phyloP scores from a whole-genome alignment of 768 basidiomycete species.

The Boletus sensibilis region DNA sequence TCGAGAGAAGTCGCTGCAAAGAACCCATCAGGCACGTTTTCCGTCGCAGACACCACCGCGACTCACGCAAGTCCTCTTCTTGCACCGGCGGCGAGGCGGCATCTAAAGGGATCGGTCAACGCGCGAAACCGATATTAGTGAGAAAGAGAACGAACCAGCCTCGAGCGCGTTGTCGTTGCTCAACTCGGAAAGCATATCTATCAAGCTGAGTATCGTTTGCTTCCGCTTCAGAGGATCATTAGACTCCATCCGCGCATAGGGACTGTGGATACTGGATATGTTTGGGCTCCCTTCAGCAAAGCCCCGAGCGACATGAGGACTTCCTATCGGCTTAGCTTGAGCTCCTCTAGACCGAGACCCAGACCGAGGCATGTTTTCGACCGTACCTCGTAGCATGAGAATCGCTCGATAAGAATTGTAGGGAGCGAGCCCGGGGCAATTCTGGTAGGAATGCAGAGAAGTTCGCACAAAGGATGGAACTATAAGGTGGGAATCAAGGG shows the following conservation, averaged over 20 bases:
- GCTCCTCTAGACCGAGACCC: constrained; percentile 29
- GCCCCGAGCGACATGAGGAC: constrained; percentile 23
- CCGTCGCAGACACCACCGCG: neutral
- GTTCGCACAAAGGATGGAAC: constrained; percentile 16
- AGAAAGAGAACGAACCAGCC: constrained; percentile 29
- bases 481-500: constrained; percentile 33
- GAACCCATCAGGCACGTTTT: constrained; percentile 8
- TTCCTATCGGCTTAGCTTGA: constrained; percentile 26
- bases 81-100: constrained; percentile 32
- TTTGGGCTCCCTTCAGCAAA: constrained; percentile 29
- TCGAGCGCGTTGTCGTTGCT: constrained; percentile 39
- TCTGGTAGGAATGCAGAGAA: constrained; percentile 22
- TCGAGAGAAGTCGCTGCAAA: constrained; percentile 42
- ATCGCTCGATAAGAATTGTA: constrained; percentile 22
- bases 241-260: constrained; percentile 31
- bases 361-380: constrained; percentile 25
- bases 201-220: constrained; percentile 46
- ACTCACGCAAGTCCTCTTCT: constrained; percentile 46
- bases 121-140: neutral
- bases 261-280: constrained; percentile 23
- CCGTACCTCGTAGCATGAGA: constrained; percentile 35
- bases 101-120: constrained; percentile 18
- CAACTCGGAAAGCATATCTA: constrained; percentile 48
- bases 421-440: constrained; percentile 23
- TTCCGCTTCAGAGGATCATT: constrained; percentile 37